Evolutionary conservation across 1,284 basidiomycete species (phyloP).

Genomic region (Irpex sp.): DNA sequence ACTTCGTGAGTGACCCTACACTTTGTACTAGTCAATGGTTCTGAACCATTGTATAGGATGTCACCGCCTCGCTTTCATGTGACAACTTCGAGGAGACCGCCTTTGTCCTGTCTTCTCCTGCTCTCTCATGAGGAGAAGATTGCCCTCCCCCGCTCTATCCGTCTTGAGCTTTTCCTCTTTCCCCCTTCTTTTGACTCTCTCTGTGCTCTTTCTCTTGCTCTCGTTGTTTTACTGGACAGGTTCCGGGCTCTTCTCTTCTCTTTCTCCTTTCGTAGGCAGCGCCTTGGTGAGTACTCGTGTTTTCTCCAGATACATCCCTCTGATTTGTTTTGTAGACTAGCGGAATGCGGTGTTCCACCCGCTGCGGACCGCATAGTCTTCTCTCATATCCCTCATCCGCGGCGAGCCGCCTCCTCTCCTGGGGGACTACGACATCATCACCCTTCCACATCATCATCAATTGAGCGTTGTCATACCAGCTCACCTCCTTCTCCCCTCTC

Average conservation of each 20-base stretch:
- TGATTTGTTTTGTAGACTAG: too few species aligned
- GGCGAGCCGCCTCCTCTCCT: too few species aligned
- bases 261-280: not conserved
- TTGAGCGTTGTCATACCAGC: too few species aligned
- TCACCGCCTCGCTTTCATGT: not conserved
- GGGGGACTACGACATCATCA: too few species aligned
- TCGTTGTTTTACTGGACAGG: not conserved
- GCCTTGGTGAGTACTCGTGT: not conserved
- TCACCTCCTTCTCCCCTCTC: too few species aligned
- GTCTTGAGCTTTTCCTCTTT: not conserved
- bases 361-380: too few species aligned
- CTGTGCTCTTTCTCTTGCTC: not conserved
- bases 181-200: not conserved
- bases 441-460: too few species aligned
- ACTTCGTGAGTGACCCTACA: not conserved
- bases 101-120: not conserved
- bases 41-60: not conserved
- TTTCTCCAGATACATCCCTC: not conserved
- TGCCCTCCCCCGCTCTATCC: not conserved
- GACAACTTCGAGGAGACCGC: not conserved
- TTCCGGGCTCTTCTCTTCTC: not conserved
- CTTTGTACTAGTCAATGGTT: not conserved
- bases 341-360: too few species aligned
- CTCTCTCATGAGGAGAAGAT: not conserved
- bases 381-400: too few species aligned